phyloP scores from a whole-genome alignment of 164 flowering plant genomes.

The Dillenia suffruticosa region DNA sequence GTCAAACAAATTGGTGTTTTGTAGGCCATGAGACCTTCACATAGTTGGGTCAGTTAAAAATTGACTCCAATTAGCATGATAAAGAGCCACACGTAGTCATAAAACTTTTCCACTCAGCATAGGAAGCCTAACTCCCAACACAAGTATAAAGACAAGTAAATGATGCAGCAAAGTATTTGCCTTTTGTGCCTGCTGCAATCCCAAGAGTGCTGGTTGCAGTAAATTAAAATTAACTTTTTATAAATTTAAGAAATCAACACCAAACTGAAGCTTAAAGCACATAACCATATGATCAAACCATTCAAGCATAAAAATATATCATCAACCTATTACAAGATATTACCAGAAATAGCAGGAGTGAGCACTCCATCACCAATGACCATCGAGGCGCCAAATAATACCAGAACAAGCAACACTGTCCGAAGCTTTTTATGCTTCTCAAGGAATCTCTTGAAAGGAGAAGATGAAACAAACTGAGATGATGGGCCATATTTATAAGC shows the following conservation, averaged over 20 bases:
- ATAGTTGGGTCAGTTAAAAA: too few species aligned
- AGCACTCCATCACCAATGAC: constrained; percentile 88
- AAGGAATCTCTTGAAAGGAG: constrained; percentile 56
- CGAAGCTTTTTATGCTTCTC: constrained; percentile 66
- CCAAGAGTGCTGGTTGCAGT: too few species aligned
- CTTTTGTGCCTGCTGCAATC: too few species aligned
- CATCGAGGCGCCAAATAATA: constrained; percentile 80
- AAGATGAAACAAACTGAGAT: constrained; percentile 21
- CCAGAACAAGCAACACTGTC: constrained; percentile 56
- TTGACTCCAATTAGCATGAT: too few species aligned
- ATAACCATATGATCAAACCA: neutral
- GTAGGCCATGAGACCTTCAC: too few species aligned
- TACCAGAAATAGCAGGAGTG: constrained; percentile 91
- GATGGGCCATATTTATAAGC: constrained; percentile 67
- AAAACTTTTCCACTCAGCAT: too few species aligned
- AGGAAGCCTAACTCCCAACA: too few species aligned
- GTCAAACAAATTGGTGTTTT: too few species aligned
- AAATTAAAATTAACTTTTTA: too few species aligned
- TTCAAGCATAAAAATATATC: neutral
- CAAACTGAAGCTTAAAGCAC: neutral
- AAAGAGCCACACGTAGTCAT: too few species aligned
- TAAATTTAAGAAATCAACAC: neutral
- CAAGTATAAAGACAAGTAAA: neutral
- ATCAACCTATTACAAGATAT: neutral
- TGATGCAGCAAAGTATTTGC: neutral